Evolutionary conservation across 495 filamentous ascomycete genomes (phyloP).

Genomic region (Penicillium daleae): DNA sequence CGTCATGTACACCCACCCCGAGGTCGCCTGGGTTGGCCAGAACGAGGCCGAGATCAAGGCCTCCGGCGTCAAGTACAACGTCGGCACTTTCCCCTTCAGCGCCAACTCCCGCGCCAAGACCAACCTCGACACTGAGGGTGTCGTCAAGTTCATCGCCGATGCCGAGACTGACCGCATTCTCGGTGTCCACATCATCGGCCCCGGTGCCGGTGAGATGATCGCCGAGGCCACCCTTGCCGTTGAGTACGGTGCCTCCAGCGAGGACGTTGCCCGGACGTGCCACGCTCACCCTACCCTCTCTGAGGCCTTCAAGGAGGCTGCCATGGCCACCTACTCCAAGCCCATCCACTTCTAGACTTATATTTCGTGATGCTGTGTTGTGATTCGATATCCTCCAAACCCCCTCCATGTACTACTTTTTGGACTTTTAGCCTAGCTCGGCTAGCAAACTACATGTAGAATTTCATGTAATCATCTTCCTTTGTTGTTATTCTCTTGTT

Average conservation of each 20-base stretch:
- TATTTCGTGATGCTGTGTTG: constrained; percentile 15
- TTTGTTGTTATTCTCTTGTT: constrained; percentile 24
- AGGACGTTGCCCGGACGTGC: constrained; percentile 94
- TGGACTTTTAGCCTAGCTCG: constrained; percentile 42
- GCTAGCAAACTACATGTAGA: constrained; percentile 52
- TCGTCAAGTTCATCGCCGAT: constrained; percentile 97
- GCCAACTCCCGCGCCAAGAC: constrained; percentile 99
- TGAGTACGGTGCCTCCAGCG: constrained; percentile 93
- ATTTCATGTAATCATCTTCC: constrained; percentile 48
- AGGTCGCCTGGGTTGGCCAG: constrained; percentile 98
- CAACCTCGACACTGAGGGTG: constrained; percentile 93
- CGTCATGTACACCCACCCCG: constrained; percentile 99
- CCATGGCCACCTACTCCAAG: constrained; percentile 96
- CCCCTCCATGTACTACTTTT: constrained; percentile 42
- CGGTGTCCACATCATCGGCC: constrained; percentile 93
- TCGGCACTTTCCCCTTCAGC: constrained; percentile 93
- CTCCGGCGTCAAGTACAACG: constrained; percentile 83
- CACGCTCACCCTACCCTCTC: constrained; percentile 96
- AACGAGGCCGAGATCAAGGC: constrained; percentile 96
- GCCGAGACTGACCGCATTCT: constrained; percentile 95
- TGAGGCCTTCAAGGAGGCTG: constrained; percentile 99
- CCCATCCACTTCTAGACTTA: constrained; percentile 86
- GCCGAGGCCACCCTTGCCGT: constrained; percentile 93
- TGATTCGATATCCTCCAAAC: constrained; percentile 32
- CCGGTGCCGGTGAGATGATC: constrained; percentile 99